A percentile compares a stretch with the other conserved stretches of the same genome.
These are phyloP conservation scores for Macrocybe gigantea DNA, from an alignment of 768 basidiomycete genomes.

Conservation along the genomic window DNA sequence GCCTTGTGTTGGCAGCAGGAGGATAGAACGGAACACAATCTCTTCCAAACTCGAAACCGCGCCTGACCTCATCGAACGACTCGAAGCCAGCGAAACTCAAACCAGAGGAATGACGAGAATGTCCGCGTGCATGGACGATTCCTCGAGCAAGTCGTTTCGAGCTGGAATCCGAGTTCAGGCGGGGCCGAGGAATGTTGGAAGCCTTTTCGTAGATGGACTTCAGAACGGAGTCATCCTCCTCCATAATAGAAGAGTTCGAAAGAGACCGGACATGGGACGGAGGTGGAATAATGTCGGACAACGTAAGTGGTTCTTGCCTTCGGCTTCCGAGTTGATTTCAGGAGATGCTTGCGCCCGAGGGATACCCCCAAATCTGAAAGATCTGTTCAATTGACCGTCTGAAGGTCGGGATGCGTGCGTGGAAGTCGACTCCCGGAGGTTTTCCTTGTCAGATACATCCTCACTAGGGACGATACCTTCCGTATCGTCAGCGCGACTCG, in stretches of 20 bases:
- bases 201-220: conserved; percentile 51
- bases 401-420: conserved; percentile 43
- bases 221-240: conserved; percentile 48
- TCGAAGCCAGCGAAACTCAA: conserved; percentile 69
- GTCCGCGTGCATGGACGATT: conserved; percentile 17
- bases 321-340: background rate
- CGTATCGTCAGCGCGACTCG: conserved; percentile 24
- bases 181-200: conserved; percentile 28
- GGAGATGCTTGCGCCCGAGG: conserved; percentile 19
- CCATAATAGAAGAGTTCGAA: conserved; percentile 36
- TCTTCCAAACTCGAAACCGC: conserved; percentile 69
- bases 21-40: conserved; percentile 65
- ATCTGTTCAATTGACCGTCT: conserved; percentile 60
- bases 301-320: conserved; percentile 37
- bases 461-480: conserved; percentile 12
- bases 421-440: conserved; percentile 11
- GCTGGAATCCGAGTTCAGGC: conserved; percentile 38
- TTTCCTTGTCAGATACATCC: conserved; percentile 8
- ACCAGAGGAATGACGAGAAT: conserved; percentile 42
- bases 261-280: conserved; percentile 43
- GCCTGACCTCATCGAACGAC: conserved; percentile 73
- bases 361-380: conserved; percentile 72
- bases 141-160: conserved; percentile 25
- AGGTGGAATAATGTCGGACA: conserved; percentile 75
- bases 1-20: conserved; percentile 32